Evolutionary conservation across 139 green algal genomes (phyloP).

Genomic region (Picochlorum costavermella): DNA sequence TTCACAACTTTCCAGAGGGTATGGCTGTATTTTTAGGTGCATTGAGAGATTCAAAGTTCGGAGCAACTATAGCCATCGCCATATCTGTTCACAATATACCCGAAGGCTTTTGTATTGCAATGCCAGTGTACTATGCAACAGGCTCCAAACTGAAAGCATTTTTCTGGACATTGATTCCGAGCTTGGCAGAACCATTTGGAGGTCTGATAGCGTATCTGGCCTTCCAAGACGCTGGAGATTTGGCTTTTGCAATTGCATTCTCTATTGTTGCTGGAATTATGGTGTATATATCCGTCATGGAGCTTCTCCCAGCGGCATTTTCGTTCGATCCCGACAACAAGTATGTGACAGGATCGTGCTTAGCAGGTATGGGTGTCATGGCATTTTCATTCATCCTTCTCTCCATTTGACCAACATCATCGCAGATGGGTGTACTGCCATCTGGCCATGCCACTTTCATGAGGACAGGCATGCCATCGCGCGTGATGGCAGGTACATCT

Average conservation of each 20-base stretch:
- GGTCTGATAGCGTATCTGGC: slow-evolving; percentile 41
- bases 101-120: slow-evolving; percentile 69
- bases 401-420: too few relatives aligned
- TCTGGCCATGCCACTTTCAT: too few relatives aligned
- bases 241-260: slow-evolving; percentile 49
- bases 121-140: slow-evolving; percentile 90
- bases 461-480: too few relatives aligned
- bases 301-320: slow-evolving; percentile 72
- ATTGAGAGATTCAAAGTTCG: slow-evolving; percentile 34
- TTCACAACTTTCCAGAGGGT: slow-evolving; percentile 71
- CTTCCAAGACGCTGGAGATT: slow-evolving; percentile 10
- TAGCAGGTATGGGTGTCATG: slow-evolving; percentile 65
- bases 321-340: slow-evolving; percentile 58
- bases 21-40: slow-evolving; percentile 54
- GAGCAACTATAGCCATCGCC: slow-evolving; percentile 46
- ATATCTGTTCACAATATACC: slow-evolving; percentile 78
- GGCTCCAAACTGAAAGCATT: slow-evolving; percentile 59
- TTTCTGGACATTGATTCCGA: slow-evolving; percentile 51
- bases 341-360: slow-evolving; percentile 26
- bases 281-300: slow-evolving; percentile 66
- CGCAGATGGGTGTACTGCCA: too few relatives aligned
- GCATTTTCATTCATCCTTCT: slow-evolving; percentile 58
- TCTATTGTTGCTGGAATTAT: slow-evolving; percentile 68
- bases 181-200: slow-evolving; percentile 66
- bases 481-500: too few relatives aligned